Conservation (phyloP, 2,329 filamentous ascomycete genomes). For the Alternaria gansuensis region DNA sequence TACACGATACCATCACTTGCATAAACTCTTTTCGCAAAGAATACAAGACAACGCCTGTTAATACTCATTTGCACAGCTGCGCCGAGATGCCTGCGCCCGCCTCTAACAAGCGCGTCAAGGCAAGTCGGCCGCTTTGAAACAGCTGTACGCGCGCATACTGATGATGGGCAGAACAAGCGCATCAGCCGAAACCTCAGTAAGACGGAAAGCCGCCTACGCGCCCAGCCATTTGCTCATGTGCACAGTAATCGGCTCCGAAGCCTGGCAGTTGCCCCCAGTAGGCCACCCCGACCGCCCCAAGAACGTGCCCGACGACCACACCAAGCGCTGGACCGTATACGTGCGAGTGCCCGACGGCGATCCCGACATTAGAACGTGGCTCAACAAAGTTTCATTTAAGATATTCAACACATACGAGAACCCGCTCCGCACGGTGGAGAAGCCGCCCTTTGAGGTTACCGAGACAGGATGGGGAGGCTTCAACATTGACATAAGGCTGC, state of each 20-base stretch:
- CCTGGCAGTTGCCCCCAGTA: conserved; percentile 71
- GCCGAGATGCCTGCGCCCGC: conserved; percentile 62
- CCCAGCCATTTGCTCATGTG: conserved; percentile 32
- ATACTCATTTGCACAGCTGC: not conserved
- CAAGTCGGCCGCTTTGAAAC: conserved; percentile 16
- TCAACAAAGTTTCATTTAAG: conserved; percentile 97
- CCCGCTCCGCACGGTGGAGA: conserved; percentile 78
- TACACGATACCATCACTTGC: conserved; percentile 3
- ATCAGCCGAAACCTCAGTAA: conserved; percentile 54
- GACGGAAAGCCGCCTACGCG: not conserved
- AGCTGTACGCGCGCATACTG: conserved; percentile 20
- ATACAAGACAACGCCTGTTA: not conserved
- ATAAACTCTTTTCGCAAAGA: not conserved
- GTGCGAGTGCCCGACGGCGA: conserved; percentile 89
- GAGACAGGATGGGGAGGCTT: conserved; percentile 99
- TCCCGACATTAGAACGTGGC: conserved; percentile 88
- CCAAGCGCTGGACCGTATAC: conserved; percentile 95
- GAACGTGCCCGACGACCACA: conserved; percentile 86
- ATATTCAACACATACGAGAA: conserved; percentile 97
- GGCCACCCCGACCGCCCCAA: conserved; percentile 70
- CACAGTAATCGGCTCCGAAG: conserved; percentile 60
- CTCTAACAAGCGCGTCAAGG: conserved; percentile 63
- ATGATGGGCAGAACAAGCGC: conserved; percentile 50
- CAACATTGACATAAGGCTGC: conserved; percentile 92
- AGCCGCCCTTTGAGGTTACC: conserved; percentile 80